Evolutionary conservation across 129 eudicot species (phyloP).

Genomic region (Flaveria ramosissima): DNA sequence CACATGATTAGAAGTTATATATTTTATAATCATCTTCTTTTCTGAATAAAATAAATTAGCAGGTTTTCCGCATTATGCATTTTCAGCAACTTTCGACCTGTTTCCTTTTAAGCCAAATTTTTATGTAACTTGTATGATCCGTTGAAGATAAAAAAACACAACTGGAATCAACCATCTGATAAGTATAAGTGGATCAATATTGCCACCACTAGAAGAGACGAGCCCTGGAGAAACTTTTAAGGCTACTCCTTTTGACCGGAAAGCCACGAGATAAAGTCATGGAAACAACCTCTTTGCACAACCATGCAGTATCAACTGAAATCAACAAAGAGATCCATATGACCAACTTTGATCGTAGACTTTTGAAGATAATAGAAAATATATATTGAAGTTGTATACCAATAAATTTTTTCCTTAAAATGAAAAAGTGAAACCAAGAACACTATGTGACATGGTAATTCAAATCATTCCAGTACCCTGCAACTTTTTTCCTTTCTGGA

Average conservation of each 20-base stretch:
- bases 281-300: constrained; percentile 1
- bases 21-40: neutral
- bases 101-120: neutral
- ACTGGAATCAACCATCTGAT: neutral
- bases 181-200: constrained; percentile 7
- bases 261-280: neutral
- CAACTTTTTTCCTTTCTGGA: neutral
- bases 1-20: neutral
- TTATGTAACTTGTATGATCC: neutral
- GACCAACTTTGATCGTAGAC: neutral
- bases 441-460: constrained; percentile 5
- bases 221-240: neutral
- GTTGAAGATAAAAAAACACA: neutral
- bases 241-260: neutral
- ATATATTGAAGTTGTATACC: neutral
- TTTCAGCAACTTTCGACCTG: neutral
- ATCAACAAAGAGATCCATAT: neutral
- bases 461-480: constrained; percentile 3
- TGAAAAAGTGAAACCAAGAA: neutral
- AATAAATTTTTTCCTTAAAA: neutral
- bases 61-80: neutral
- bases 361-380: constrained; percentile 10
- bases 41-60: neutral
- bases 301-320: neutral
- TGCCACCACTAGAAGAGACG: neutral